These are phyloP conservation scores for Neurospora sp. DNA, from an alignment of 495 filamentous ascomycete genomes.

Conservation along the genomic window DNA sequence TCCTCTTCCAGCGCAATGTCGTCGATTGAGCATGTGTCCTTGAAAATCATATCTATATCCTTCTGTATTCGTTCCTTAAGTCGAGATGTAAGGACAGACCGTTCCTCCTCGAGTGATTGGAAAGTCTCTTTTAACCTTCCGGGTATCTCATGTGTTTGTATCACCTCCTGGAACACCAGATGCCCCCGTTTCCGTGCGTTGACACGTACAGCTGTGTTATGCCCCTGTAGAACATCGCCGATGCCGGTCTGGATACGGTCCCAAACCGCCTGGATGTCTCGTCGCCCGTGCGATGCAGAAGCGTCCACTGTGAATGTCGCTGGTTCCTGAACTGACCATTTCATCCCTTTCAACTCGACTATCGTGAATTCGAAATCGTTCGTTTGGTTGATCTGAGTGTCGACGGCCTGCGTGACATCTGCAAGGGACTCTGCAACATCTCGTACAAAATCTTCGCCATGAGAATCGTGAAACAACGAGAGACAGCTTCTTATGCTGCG, in stretches of 20 bases:
- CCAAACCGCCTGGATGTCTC: conserved; percentile 30
- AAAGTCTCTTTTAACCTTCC: conserved; percentile 11
- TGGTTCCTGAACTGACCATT: conserved; percentile 30
- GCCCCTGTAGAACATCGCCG: conserved; percentile 33
- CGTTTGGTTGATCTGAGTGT: conserved; percentile 22
- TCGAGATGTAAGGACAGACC: conserved; percentile 16
- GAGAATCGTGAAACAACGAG: conserved; percentile 26
- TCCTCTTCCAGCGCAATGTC: conserved; percentile 24
- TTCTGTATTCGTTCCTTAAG: conserved; percentile 28
- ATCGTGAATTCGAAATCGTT: conserved; percentile 35
- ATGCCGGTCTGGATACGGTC: conserved; percentile 37
- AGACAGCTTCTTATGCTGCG: conserved; percentile 29
- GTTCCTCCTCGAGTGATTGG: conserved; percentile 11
- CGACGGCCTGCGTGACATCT: conserved; percentile 18
- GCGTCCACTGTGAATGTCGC: conserved; percentile 24
- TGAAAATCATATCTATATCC: conserved; percentile 35
- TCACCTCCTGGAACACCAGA: conserved; percentile 34
- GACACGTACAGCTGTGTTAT: conserved; percentile 31
- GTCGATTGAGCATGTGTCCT: conserved; percentile 34
- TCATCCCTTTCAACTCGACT: conserved; percentile 28
- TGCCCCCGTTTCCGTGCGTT: conserved; percentile 36
- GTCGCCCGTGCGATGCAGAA: conserved; percentile 21
- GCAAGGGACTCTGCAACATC: conserved; percentile 19
- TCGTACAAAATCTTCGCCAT: conserved; percentile 25
- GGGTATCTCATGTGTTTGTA: conserved; percentile 27